Evolutionary conservation across 805 yeast species (phyloP), one percentile per base, ranked within the genome.

Genomic region (Candida ipomoeae): DNA sequence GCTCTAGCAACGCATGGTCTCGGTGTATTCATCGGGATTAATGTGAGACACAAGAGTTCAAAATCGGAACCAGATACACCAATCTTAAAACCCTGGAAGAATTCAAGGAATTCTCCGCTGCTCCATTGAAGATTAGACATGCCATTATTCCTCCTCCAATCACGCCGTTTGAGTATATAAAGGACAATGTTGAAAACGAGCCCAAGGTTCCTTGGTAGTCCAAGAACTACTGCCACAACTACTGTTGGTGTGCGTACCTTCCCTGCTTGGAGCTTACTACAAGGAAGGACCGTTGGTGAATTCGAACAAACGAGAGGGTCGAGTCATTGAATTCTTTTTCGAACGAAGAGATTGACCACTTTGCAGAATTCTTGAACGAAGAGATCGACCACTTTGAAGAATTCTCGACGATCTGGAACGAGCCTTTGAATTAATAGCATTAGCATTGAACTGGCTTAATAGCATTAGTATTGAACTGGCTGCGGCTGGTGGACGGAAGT

Each of bases 201-300:
- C 59, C 60, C 2, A 51, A 46, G 2, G 23, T 33, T 36, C 46
- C 57, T 6, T 57, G 60, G 60, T 18, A 18, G 14, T 46, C 48
- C 48, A 45, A 39, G 8, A 21, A 67, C 21, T 77, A 79, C 52
- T 83, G 87, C 66, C 74, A 75, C 38, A 72, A 75, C 17, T 82
- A 82, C 58, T 58, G 77, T 15, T 82, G 85, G 81, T 82, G 86
- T 69, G 85, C 84, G 0, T 81, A 79, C n/a, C n/a, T 60, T 80
- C 81, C 52, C 61, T 68, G 18, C 69, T 81, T 53, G 86, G 86
- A 17, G 83, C 79, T 2, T 71, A 69, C 59, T 66, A 58, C 31
- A 56, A 51, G 37, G 59, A 59, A 2, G 62, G 62, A 10, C 53
- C 46, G 5, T 56, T 57, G 20, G 48, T 47, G 6, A 42, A 44